phyloP scores from a whole-genome alignment of 176 grass and related monocot genomes.

The Zizania latifolia region DNA sequence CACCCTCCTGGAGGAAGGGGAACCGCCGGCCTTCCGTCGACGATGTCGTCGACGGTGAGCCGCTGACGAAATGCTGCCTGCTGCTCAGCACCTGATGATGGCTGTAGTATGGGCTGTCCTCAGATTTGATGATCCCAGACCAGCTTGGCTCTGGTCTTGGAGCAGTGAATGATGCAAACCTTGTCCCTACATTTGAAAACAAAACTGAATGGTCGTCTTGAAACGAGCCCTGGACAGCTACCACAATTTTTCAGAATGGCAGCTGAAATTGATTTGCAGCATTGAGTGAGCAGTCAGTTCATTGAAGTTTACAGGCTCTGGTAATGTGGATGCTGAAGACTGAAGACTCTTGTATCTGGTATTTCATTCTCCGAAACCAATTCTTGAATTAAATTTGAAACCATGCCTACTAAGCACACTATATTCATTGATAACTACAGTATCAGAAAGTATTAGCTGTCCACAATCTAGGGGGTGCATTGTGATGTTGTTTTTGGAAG shows the following conservation, averaged over 20 bases:
- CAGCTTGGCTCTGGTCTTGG: conserved; percentile 52
- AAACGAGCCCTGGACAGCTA: background rate
- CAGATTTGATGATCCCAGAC: conserved; percentile 47
- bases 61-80: conserved; percentile 29
- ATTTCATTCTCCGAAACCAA: background rate
- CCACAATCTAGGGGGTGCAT: background rate
- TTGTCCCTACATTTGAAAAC: conserved; percentile 45
- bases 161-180: conserved; percentile 40
- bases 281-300: background rate
- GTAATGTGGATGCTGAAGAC: no score
- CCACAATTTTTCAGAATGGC: background rate
- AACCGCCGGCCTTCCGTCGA: conserved; percentile 55
- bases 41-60: background rate
- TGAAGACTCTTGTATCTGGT: no score
- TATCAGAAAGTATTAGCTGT: background rate
- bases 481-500: no score
- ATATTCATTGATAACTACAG: no score
- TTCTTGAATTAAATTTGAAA: background rate
- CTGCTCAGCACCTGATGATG: conserved; percentile 8
- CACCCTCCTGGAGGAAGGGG: conserved; percentile 54
- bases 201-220: conserved; percentile 20
- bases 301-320: background rate
- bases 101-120: conserved; percentile 35
- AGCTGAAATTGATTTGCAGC: background rate
- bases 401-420: background rate